A percentile compares a stretch with the other conserved stretches of the same genome.
Evolutionary conservation across 371 early-diverging fungal genomes (phyloP).

Genomic region (Dichotomocladium elegans): DNA sequence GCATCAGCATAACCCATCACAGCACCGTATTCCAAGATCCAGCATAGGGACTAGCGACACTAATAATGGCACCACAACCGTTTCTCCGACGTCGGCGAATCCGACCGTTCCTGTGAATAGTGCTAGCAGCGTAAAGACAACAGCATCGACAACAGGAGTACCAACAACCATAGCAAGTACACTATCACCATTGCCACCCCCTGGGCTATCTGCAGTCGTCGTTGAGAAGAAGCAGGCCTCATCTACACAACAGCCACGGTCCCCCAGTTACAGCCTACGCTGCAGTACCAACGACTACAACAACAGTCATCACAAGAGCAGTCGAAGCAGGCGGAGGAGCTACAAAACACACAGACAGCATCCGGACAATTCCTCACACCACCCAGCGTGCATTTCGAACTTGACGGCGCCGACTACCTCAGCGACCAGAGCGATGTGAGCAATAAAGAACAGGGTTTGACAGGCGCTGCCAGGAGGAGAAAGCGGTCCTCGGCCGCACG

Average conservation of each 20-base stretch:
- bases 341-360: no score
- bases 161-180: no score
- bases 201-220: no score
- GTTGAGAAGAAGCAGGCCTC: neutral
- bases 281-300: slow-evolving; percentile 6
- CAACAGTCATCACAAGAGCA: no score
- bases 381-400: slow-evolving; percentile 29
- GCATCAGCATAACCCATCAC: neutral
- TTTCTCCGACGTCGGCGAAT: no score
- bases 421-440: slow-evolving; percentile 56
- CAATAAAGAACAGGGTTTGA: slow-evolving; percentile 31
- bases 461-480: slow-evolving; percentile 42
- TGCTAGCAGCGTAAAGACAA: neutral
- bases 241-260: neutral
- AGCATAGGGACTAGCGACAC: no score
- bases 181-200: neutral
- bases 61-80: no score
- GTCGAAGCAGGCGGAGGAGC: no score
- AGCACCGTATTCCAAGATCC: no score
- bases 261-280: no score
- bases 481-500: slow-evolving; percentile 47
- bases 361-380: slow-evolving; percentile 23
- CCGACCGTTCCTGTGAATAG: neutral
- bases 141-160: no score
- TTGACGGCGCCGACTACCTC: slow-evolving; percentile 32